Base-by-base conservation (phyloP, 768 basidiomycete genomes). In the Austroboletus eburneus region DNA sequence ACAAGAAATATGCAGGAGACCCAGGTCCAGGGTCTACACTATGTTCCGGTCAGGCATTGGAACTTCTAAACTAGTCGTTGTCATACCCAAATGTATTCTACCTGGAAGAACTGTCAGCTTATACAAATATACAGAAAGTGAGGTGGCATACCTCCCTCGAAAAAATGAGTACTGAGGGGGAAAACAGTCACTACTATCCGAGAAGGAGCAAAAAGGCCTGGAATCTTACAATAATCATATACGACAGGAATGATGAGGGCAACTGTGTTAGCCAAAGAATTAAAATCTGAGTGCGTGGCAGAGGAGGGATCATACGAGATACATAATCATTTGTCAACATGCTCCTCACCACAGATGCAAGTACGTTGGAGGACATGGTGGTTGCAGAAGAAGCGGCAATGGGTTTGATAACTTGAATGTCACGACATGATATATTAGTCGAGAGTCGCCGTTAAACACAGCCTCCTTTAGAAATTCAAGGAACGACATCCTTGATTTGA, bases 1-100 rank as follows among this genome's bases (percentile, higher is more conserved):
- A 59, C 1, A 10, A 57, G 8, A 25, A 59, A 58, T 1, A 59
- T 1, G 2, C 38, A 30, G 4, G 57, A 59, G 10, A 59, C 47
- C 44, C 29, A 34, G 12, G 54, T 56, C 54, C 53, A 56, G 9
- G 25, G 29, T 34, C 38, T 45, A 17, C 44, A 20, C 54, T 55
- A 4, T 13, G n/a, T 5, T 8, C 7, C 9, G 14, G 20, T 54
- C 38, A 53, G 37, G 13, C 7, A 39, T 9, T 3, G 0, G 8
- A 4, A 17, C 14, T 4, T 7, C 4, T 27, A 27, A 27, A 12
- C 27, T 12, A 17, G n/a, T 7, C 5, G 6, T 3, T 3, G 7
- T 30, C 23, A 18, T 4, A 25, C 18, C 3, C 48, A 57, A 12
- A 57, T 5, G 9, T 50, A 30, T 10, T 55, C 37, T 29, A 55